Percentiles rank a stretch among this genome's conserved stretches.
These are phyloP conservation scores for Jaltomata sinuosa DNA, from an alignment of 257 asterid species.

Conservation along the genomic window DNA sequence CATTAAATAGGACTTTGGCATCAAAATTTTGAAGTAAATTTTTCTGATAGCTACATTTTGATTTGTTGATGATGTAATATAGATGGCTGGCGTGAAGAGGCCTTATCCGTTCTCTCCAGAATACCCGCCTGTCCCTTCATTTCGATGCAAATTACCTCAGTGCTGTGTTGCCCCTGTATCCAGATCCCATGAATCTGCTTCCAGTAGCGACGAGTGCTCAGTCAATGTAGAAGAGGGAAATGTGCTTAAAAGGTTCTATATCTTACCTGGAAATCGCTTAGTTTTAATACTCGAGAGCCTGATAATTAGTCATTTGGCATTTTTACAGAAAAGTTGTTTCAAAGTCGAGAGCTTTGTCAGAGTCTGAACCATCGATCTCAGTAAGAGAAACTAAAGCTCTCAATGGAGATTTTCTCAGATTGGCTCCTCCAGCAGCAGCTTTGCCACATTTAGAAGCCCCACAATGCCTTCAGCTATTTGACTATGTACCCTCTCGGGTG, in stretches of 20 bases:
- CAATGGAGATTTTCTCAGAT: slow-evolving; percentile 54
- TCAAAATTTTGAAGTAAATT: too few species aligned
- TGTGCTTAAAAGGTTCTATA: slow-evolving; percentile 32
- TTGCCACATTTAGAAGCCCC: not conserved
- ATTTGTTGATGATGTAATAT: not conserved
- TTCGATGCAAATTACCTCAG: slow-evolving; percentile 19
- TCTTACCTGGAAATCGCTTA: not conserved
- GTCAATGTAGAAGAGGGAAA: slow-evolving; percentile 27
- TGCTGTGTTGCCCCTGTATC: slow-evolving; percentile 1
- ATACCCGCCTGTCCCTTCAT: slow-evolving; percentile 17
- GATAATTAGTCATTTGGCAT: not conserved
- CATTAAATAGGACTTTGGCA: too few species aligned
- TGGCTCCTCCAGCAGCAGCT: slow-evolving; percentile 58
- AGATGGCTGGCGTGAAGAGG: slow-evolving; percentile 34
- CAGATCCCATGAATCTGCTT: slow-evolving; percentile 31
- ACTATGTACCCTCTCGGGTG: slow-evolving; percentile 30
- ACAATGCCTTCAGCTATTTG: slow-evolving; percentile 8
- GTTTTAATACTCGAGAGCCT: not conserved
- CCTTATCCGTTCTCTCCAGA: slow-evolving; percentile 24
- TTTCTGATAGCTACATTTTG: not conserved
- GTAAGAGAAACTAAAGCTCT: slow-evolving; percentile 22
- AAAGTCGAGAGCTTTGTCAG: slow-evolving; percentile 22
- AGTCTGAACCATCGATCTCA: slow-evolving; percentile 9
- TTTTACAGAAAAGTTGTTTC: slow-evolving; percentile 38
- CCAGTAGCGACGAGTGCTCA: slow-evolving; percentile 27